phyloP scores from a whole-genome alignment of 2,329 filamentous ascomycete species.

The Daldinia eschscholtzii region DNA sequence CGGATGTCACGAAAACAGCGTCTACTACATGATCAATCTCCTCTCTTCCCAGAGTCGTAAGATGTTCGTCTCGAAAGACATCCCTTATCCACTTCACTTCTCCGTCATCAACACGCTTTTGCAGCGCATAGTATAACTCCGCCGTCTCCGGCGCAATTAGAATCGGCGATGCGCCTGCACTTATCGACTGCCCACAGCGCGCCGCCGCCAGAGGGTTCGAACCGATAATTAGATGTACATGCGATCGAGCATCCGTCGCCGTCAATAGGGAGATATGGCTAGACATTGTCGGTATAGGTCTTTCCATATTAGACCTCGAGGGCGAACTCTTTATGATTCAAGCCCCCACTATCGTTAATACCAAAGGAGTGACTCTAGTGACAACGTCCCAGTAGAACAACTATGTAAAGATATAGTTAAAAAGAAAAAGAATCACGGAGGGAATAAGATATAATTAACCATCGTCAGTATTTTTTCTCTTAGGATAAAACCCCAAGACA shows the following conservation, averaged over 20 bases:
- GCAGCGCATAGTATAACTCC: constrained; percentile 69
- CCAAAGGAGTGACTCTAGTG: background rate
- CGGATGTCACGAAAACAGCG: constrained; percentile 86
- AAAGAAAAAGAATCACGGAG: constrained; percentile 22
- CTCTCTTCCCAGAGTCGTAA: constrained; percentile 81
- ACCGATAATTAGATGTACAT: constrained; percentile 87
- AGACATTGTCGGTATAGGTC: constrained; percentile 32
- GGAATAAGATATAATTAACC: constrained; percentile 24
- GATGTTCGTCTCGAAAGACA: constrained; percentile 76
- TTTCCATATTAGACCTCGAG: background rate
- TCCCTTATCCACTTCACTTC: constrained; percentile 75
- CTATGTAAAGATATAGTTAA: constrained; percentile 1
- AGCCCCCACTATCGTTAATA: background rate
- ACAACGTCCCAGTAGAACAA: background rate
- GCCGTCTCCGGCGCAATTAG: constrained; percentile 78
- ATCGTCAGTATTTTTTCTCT: constrained; percentile 9
- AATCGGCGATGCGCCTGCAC: constrained; percentile 84
- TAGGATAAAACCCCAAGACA: background rate
- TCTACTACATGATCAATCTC: constrained; percentile 86
- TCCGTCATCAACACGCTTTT: constrained; percentile 74
- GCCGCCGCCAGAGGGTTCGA: constrained; percentile 88
- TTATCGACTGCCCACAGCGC: constrained; percentile 82
- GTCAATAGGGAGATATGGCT: constrained; percentile 72
- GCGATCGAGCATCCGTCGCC: constrained; percentile 75
- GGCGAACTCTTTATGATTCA: background rate